Base-by-base conservation (phyloP, 2,329 filamentous ascomycete species). In the Phaeosphaeria sp. region DNA sequence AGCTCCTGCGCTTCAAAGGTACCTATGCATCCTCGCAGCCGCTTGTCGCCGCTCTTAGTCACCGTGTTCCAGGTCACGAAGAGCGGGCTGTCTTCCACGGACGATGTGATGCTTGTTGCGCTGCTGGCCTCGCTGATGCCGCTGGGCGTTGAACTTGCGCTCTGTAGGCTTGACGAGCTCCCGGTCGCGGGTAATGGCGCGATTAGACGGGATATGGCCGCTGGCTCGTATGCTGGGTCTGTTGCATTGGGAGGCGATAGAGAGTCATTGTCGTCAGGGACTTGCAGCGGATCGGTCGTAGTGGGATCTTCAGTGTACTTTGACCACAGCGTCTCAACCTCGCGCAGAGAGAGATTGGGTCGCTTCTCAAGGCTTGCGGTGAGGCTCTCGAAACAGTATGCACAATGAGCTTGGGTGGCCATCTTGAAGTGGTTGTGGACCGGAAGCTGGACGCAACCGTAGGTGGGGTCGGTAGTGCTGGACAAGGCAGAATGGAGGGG, bases 1-100 rank as follows among this genome's bases (percentile, higher is more conserved):
- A 99, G 85, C 50, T 90, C 86, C 69, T 91, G 87, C 1, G 88
- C 77, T 71, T 93, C 90, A 72, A 98, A 99, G 2, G 94, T 99
- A 66, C 95, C 95, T 73, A 99, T 98, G 82, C 95, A 99, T 58
- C 95, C 95, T 58, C 95, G 89, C 43, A 99, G 85, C 22, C 85
- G 85, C 74, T 89, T 88, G 63, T 87, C 80, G 25, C 87, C 65
- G 52, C 75, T 81, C 21, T 82, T 77, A 7, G 85, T 87, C 54
- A 92, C 68, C 0, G 87, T 92, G 80, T 97, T 96, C 93, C 94
- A 98, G 7, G 93, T 97, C 47, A 99, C 91, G 75, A 98, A 98
- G 41, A 98, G 84, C 0, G 94, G 94, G 61, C 85, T 83, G 79
- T 74, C 25, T 78, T 60, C 65, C 20, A 59, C 58, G 1, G 53